Conservation (phyloP, 2,329 filamentous ascomycete genomes). For the Daldinia sp. region DNA sequence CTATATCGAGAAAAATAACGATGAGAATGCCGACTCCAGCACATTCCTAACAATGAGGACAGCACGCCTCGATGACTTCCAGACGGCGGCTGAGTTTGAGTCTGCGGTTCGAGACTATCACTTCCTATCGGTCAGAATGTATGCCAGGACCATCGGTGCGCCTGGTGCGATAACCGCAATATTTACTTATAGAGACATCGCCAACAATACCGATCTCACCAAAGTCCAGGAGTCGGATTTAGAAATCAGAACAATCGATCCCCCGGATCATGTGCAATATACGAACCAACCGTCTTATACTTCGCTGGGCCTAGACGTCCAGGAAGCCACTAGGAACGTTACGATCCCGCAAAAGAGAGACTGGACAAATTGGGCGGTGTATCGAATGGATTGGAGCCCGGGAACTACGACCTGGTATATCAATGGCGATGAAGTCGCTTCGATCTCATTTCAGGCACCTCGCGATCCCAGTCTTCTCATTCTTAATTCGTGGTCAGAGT, state of each 20-base stretch:
- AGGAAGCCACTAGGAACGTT: constrained; percentile 61
- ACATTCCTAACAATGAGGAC: constrained; percentile 65
- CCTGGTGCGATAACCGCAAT: constrained; percentile 65
- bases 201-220: constrained; percentile 52
- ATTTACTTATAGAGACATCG: constrained; percentile 62
- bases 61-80: constrained; percentile 57
- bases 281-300: constrained; percentile 71
- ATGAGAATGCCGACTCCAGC: constrained; percentile 52
- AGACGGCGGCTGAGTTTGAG: constrained; percentile 63
- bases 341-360: constrained; percentile 58
- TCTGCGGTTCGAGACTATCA: constrained; percentile 54
- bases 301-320: constrained; percentile 58
- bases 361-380: constrained; percentile 69
- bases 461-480: constrained; percentile 64
- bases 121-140: constrained; percentile 62
- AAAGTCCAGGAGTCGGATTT: constrained; percentile 65
- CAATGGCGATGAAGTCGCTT: constrained; percentile 62
- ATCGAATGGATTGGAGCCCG: constrained; percentile 71
- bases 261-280: constrained; percentile 62
- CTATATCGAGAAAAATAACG: constrained; percentile 60
- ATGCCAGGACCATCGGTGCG: constrained; percentile 62
- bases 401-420: constrained; percentile 67
- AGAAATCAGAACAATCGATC: constrained; percentile 64
- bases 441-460: constrained; percentile 68
- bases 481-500: constrained; percentile 71